phyloP scores from a whole-genome alignment of 495 filamentous ascomycete species.

The Parathielavia hyrcaniae region DNA sequence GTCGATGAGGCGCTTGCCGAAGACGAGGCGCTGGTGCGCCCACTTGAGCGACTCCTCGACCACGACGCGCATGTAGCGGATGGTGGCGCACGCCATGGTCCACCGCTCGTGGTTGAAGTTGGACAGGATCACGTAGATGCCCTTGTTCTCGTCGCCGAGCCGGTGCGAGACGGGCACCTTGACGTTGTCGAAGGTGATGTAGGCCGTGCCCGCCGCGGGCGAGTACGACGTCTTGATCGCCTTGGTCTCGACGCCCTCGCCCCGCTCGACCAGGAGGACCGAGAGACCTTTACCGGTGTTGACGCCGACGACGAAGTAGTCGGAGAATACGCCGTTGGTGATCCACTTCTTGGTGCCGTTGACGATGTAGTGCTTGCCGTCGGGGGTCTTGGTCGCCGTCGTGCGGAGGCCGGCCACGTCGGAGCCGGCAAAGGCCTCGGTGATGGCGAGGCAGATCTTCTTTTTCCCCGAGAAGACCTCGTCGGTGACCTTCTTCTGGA shows the following conservation, averaged over 20 bases:
- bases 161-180: constrained; percentile 77
- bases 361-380: constrained; percentile 79
- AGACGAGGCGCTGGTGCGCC: constrained; percentile 84
- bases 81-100: constrained; percentile 60
- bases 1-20: constrained; percentile 71
- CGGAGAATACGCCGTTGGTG: constrained; percentile 77
- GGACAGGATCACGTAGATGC: constrained; percentile 79
- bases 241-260: constrained; percentile 64
- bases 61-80: constrained; percentile 59
- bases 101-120: constrained; percentile 82
- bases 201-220: constrained; percentile 69
- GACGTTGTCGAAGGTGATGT: constrained; percentile 78
- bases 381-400: constrained; percentile 71
- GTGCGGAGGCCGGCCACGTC: constrained; percentile 81
- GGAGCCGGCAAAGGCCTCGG: constrained; percentile 82
- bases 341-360: constrained; percentile 95
- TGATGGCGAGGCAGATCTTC: constrained; percentile 83
- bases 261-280: constrained; percentile 68
- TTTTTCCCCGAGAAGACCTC: constrained; percentile 77
- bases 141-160: constrained; percentile 78
- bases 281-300: constrained; percentile 76
- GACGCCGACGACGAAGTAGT: constrained; percentile 81
- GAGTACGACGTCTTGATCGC: constrained; percentile 85
- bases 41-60: constrained; percentile 86
- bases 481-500: constrained; percentile 58